Evolutionary conservation across 257 asterid genomes (phyloP).

Genomic region (Phtheirospermum japonicum): DNA sequence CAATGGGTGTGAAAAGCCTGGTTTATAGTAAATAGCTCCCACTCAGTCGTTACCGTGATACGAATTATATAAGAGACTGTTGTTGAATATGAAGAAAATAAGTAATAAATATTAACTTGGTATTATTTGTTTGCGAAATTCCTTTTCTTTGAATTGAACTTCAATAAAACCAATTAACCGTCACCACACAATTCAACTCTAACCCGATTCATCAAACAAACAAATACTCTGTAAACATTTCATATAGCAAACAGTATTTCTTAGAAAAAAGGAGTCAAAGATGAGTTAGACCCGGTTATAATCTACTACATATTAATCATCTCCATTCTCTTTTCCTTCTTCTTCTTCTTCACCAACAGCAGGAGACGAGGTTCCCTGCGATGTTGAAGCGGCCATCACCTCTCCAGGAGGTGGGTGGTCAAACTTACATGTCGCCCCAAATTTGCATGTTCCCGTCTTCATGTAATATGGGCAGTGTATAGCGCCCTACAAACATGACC

Average conservation of each 20-base stretch:
- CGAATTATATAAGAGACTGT: no score
- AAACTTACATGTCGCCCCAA: constrained; percentile 80
- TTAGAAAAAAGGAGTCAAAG: background rate
- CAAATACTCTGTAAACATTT: background rate
- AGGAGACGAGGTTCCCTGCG: constrained; percentile 36
- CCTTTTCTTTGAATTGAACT: no score
- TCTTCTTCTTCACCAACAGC: constrained; percentile 27
- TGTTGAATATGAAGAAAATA: no score
- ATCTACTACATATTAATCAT: background rate
- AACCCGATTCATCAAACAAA: background rate
- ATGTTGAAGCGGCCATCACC: constrained; percentile 55
- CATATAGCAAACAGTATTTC: background rate
- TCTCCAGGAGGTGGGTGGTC: constrained; percentile 96
- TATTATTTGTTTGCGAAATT: no score
- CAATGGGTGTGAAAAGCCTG: no score
- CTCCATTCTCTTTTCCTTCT: background rate
- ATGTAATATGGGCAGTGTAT: constrained; percentile 88
- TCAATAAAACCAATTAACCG: background rate
- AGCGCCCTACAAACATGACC: constrained; percentile 57
- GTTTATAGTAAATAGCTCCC: no score
- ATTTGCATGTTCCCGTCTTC: constrained; percentile 96
- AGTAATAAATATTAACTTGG: no score
- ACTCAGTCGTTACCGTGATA: no score
- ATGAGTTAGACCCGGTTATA: background rate
- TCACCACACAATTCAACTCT: background rate